Percentiles rank a stretch among this genome's conserved stretches.
Evolutionary conservation across 352 stramenopile species (phyloP).

Genomic region (Phytopythium mirpurense): DNA sequence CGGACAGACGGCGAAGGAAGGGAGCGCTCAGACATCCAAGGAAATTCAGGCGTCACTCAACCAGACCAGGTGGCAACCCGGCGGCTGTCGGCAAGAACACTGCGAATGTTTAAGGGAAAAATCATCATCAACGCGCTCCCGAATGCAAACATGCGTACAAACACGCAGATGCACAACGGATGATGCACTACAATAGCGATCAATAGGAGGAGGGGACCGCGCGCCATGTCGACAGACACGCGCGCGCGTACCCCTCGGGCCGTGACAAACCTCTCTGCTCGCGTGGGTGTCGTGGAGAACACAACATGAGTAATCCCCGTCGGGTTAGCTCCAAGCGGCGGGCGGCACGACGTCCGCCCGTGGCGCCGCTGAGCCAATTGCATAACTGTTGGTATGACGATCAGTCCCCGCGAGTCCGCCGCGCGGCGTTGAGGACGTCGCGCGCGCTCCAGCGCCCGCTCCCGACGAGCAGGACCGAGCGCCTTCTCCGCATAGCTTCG

Average conservation of each 20-base stretch:
- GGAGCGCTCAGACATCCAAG: constrained; percentile 48
- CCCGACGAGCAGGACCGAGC: constrained; percentile 3
- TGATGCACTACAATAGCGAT: too few relatives aligned
- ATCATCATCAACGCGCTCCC: constrained; percentile 70
- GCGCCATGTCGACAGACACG: constrained; percentile 40
- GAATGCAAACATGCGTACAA: background rate
- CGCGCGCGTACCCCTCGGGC: background rate
- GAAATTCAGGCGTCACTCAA: constrained; percentile 63
- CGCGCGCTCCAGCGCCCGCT: constrained; percentile 16
- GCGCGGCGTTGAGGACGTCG: constrained; percentile 14
- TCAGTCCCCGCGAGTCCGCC: constrained; percentile 74
- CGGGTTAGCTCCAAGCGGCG: constrained; percentile 81
- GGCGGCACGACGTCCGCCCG: constrained; percentile 50
- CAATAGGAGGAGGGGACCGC: background rate
- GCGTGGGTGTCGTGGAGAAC: constrained; percentile 84
- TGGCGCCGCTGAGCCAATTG: constrained; percentile 80
- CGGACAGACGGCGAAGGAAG: too few relatives aligned
- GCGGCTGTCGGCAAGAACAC: constrained; percentile 74
- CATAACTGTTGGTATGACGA: constrained; percentile 91
- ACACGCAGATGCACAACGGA: constrained; percentile 6
- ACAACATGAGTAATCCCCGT: constrained; percentile 91
- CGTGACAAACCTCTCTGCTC: constrained; percentile 19
- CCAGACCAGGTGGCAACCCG: constrained; percentile 53
- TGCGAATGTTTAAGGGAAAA: constrained; percentile 84
- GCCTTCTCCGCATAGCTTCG: constrained; percentile 60